Conservation (phyloP, 139 green algal species). For the Chlorella sorokiniana region DNA sequence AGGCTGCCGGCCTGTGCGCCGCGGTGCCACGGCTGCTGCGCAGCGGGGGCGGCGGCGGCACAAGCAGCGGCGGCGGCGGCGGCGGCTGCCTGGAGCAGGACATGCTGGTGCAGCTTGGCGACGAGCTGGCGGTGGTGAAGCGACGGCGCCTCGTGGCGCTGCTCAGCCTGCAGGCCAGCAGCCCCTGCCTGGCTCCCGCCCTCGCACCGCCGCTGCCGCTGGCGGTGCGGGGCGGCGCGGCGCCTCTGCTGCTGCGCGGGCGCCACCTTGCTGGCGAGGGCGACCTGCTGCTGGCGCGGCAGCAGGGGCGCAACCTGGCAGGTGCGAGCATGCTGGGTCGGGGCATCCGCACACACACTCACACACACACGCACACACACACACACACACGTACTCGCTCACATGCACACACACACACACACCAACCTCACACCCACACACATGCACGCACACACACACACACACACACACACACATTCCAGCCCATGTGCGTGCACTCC, state of each 20-base stretch:
- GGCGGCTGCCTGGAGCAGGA: background rate
- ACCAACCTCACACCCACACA: background rate
- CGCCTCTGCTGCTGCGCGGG: background rate
- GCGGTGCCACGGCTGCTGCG: background rate
- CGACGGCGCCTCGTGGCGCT: background rate
- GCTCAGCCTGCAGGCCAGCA: background rate
- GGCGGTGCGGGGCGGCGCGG: background rate
- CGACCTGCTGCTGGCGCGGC: background rate
- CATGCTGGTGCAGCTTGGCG: conserved; percentile 17
- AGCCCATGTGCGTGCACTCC: no score
- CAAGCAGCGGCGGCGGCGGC: no score
- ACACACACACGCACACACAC: no score
- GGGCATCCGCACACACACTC: background rate
- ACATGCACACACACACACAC: background rate
- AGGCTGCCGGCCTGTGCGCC: background rate
- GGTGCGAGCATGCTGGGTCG: background rate
- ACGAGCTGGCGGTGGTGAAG: conserved; percentile 5
- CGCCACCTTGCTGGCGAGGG: background rate
- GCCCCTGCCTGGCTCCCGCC: background rate
- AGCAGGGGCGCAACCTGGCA: background rate
- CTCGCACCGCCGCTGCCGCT: background rate
- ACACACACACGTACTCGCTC: background rate
- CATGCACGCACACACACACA: no score
- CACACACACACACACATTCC: background rate
- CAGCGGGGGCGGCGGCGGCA: background rate